phyloP scores from a whole-genome alignment of 352 stramenopile genomes.

The Globisporangium irregulare region DNA sequence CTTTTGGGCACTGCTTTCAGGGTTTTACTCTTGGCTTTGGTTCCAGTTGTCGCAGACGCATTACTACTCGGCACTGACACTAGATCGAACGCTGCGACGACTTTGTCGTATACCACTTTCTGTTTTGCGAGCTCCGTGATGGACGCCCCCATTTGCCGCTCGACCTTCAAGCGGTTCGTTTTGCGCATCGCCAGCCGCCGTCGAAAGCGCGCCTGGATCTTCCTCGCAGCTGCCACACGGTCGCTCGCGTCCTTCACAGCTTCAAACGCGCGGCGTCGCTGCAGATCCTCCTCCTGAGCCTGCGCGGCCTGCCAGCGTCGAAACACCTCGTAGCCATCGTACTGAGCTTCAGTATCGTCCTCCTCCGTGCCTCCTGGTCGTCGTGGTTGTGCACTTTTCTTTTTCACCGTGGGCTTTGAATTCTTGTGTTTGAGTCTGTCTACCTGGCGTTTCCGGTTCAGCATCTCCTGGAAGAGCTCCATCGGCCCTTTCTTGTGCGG shows the following conservation, averaged over 20 bases:
- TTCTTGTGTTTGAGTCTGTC: slow-evolving; percentile 23
- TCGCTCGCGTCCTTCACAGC: slow-evolving; percentile 21
- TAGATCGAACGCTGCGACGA: slow-evolving; percentile 40
- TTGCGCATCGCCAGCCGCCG: slow-evolving; percentile 50
- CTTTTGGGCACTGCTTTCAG: slow-evolving; percentile 6
- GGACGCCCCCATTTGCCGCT: slow-evolving; percentile 42
- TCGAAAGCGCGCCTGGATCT: slow-evolving; percentile 68
- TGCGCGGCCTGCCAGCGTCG: slow-evolving; percentile 63
- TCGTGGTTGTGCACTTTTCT: not conserved
- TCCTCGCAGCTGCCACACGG: slow-evolving; percentile 36
- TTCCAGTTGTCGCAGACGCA: not conserved
- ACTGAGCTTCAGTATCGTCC: slow-evolving; percentile 37
- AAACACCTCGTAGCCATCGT: slow-evolving; percentile 65
- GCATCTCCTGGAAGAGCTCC: slow-evolving; percentile 77
- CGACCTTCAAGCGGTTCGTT: slow-evolving; percentile 40
- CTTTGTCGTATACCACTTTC: slow-evolving; percentile 44
- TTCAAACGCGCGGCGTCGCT: slow-evolving; percentile 28
- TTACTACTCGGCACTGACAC: slow-evolving; percentile 14
- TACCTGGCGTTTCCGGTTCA: slow-evolving; percentile 45
- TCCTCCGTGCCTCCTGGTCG: slow-evolving; percentile 23
- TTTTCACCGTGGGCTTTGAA: not conserved
- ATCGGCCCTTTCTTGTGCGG: slow-evolving; percentile 59
- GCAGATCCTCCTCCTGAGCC: slow-evolving; percentile 48
- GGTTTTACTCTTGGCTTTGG: slow-evolving; percentile 5
- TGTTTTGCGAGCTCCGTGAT: slow-evolving; percentile 48